A percentile compares a stretch with the other conserved stretches of the same genome.
Conservation (phyloP, 164 flowering plant genomes). For the Magnolia kwangsiensis region DNA sequence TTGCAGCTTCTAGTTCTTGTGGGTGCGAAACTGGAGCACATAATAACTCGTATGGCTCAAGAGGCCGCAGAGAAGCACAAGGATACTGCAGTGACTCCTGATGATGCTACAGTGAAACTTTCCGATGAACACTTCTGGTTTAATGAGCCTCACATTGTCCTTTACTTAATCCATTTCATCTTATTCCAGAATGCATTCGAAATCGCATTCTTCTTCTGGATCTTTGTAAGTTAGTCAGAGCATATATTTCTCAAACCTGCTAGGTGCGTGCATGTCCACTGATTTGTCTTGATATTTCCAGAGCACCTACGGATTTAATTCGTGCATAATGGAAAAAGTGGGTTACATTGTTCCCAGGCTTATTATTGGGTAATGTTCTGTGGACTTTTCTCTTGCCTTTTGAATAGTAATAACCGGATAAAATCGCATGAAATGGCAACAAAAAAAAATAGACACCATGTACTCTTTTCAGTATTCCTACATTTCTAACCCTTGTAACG, state of each 20-base stretch:
- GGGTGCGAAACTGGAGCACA: conserved; percentile 88
- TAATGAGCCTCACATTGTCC: conserved; percentile 50
- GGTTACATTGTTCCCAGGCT: conserved; percentile 74
- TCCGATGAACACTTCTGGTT: conserved; percentile 96
- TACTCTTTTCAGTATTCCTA: background rate
- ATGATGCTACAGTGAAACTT: conserved; percentile 18
- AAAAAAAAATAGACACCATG: background rate
- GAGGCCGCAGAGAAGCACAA: conserved; percentile 63
- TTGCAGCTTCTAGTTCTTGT: conserved; percentile 80
- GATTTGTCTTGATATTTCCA: conserved; percentile 1
- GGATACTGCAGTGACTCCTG: conserved; percentile 39
- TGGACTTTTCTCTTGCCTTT: background rate
- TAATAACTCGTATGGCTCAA: conserved; percentile 69
- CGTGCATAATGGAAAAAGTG: conserved; percentile 87
- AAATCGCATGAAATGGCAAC: background rate
- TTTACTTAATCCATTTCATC: conserved; percentile 84
- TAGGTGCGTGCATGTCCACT: background rate
- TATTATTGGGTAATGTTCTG: conserved; percentile 59
- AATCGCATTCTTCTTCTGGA: conserved; percentile 95
- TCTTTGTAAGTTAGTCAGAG: conserved; percentile 48
- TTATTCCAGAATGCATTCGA: conserved; percentile 95
- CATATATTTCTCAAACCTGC: background rate
- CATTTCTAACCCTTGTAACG: background rate
- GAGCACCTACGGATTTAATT: conserved; percentile 49
- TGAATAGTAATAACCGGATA: background rate